Percentiles rank a stretch among this genome's conserved stretches.
Evolutionary conservation across 495 filamentous ascomycete species (phyloP).

Genomic region (Aspergillus funiculosus): DNA sequence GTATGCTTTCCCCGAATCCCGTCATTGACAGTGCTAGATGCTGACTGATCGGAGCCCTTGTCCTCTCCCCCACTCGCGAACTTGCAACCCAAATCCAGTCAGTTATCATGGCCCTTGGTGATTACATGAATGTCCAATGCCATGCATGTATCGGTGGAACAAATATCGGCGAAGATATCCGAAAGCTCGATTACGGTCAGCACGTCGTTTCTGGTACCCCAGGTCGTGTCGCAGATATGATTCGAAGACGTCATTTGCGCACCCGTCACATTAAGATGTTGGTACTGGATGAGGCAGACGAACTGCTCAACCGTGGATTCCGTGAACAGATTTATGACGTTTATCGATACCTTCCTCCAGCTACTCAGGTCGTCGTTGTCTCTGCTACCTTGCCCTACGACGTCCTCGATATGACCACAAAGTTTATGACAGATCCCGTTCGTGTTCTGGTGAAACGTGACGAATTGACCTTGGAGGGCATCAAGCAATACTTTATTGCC

Average conservation of each 20-base stretch:
- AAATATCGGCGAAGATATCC: conserved; percentile 94
- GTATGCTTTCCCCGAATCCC: conserved; percentile 24
- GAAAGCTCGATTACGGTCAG: conserved; percentile 92
- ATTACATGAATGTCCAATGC: conserved; percentile 99
- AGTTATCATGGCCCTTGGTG: conserved; percentile 92
- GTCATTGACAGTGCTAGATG: background rate
- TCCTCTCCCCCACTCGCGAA: conserved; percentile 97
- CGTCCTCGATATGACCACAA: conserved; percentile 97
- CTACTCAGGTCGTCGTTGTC: conserved; percentile 95
- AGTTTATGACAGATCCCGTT: conserved; percentile 99
- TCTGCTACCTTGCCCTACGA: conserved; percentile 97
- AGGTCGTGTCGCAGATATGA: conserved; percentile 97
- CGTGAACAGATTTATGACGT: conserved; percentile 99
- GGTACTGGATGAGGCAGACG: conserved; percentile 95
- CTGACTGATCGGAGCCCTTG: conserved; percentile 57
- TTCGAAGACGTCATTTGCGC: conserved; percentile 87
- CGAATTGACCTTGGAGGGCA: conserved; percentile 93
- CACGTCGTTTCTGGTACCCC: conserved; percentile 96
- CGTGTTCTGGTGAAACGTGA: conserved; percentile 99
- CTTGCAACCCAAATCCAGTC: conserved; percentile 97
- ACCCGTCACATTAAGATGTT: conserved; percentile 98
- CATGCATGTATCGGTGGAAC: conserved; percentile 98
- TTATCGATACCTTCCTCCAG: conserved; percentile 91
- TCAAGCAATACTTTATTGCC: conserved; percentile 99
- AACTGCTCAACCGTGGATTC: conserved; percentile 88